phyloP scores from a whole-genome alignment of 2,329 filamentous ascomycete genomes.

The Magnaporthales sp. region DNA sequence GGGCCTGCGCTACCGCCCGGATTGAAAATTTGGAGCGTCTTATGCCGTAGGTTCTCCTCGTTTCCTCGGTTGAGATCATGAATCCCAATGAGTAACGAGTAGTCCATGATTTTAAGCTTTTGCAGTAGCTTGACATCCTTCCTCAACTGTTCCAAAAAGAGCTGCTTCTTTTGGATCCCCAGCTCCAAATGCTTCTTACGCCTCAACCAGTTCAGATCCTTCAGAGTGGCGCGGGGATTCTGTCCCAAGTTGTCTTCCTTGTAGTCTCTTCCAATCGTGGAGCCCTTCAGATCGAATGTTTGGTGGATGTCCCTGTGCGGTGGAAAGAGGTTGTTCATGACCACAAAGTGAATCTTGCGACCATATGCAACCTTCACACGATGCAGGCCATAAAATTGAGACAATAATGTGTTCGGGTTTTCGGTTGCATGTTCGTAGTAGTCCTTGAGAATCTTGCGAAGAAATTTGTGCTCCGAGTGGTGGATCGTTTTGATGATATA shows the following conservation, averaged over 20 bases:
- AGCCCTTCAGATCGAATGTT: slow-evolving; percentile 95
- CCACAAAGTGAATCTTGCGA: slow-evolving; percentile 97
- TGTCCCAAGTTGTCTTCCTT: slow-evolving; percentile 77
- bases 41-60: slow-evolving; percentile 83
- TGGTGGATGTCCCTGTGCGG: slow-evolving; percentile 95
- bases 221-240: slow-evolving; percentile 87
- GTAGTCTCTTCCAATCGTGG: slow-evolving; percentile 87
- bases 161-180: slow-evolving; percentile 76
- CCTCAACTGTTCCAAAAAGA: slow-evolving; percentile 84
- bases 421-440: slow-evolving; percentile 90
- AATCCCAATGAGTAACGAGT: slow-evolving; percentile 88
- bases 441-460: slow-evolving; percentile 75
- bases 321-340: slow-evolving; percentile 99
- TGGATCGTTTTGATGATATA: slow-evolving; percentile 99
- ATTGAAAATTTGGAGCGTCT: slow-evolving; percentile 89
- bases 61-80: slow-evolving; percentile 88
- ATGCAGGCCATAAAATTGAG: slow-evolving; percentile 95
- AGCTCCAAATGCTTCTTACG: slow-evolving; percentile 79
- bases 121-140: slow-evolving; percentile 82
- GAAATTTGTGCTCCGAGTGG: slow-evolving; percentile 83
- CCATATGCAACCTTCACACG: slow-evolving; percentile 97
- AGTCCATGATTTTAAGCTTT: slow-evolving; percentile 94
- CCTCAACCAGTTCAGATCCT: slow-evolving; percentile 94
- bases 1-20: slow-evolving; percentile 57
- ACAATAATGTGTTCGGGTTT: slow-evolving; percentile 94